phyloP scores from a whole-genome alignment of 1,284 basidiomycete genomes.

The Naganishia albida region DNA sequence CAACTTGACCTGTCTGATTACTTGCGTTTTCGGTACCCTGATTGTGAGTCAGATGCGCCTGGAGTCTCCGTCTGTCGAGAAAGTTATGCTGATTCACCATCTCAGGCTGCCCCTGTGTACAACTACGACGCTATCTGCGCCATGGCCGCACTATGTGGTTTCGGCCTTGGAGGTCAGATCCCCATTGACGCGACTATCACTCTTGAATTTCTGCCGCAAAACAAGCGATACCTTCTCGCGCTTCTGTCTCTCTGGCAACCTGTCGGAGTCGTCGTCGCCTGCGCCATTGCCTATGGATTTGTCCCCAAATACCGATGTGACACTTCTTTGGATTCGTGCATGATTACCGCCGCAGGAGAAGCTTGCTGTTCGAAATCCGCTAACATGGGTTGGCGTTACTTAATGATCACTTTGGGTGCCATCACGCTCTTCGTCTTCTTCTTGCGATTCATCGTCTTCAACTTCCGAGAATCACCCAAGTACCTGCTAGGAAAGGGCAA shows the following conservation, averaged over 20 bases:
- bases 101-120: constrained; percentile 42
- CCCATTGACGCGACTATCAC: constrained; percentile 77
- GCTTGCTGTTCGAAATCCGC: constrained; percentile 55
- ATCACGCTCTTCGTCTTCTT: constrained; percentile 57
- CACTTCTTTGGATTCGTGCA: constrained; percentile 38
- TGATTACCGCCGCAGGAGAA: constrained; percentile 57
- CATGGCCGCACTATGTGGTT: constrained; percentile 46
- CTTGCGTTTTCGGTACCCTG: constrained; percentile 65
- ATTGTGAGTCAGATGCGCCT: constrained; percentile 57
- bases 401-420: constrained; percentile 61
- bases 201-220: constrained; percentile 59
- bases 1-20: constrained; percentile 71
- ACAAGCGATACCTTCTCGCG: constrained; percentile 55
- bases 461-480: constrained; percentile 73
- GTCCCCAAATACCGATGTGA: constrained; percentile 41
- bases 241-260: constrained; percentile 53
- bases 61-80: constrained; percentile 64
- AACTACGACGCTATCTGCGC: constrained; percentile 51
- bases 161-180: constrained; percentile 58
- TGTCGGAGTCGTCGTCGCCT: constrained; percentile 61
- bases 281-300: constrained; percentile 59
- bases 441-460: constrained; percentile 70
- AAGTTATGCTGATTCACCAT: constrained; percentile 47
- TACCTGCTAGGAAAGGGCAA: constrained; percentile 70
- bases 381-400: constrained; percentile 70